Percentiles rank a stretch among this genome's conserved stretches.
Conservation (phyloP, 2,329 filamentous ascomycete species). For the Calonectria ilicicola region DNA sequence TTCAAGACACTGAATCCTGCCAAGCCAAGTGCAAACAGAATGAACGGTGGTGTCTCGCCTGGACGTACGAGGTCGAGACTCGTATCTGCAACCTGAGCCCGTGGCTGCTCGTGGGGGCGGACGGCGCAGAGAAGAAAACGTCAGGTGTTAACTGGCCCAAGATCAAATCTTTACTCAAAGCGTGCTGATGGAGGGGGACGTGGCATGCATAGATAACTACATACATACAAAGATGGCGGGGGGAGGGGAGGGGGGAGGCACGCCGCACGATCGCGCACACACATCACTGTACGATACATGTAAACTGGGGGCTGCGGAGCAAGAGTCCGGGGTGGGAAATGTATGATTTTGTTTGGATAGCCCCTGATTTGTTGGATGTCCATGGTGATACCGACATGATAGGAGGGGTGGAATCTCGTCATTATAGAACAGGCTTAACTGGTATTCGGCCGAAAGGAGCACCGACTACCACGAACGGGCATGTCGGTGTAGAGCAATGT, state of each 20-base stretch:
- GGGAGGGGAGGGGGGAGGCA: neutral
- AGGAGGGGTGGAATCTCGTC: conserved; percentile 13
- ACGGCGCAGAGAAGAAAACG: conserved; percentile 38
- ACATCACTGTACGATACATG: neutral
- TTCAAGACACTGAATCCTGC: conserved; percentile 57
- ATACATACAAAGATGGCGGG: neutral
- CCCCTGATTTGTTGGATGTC: conserved; percentile 9
- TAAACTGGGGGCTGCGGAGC: conserved; percentile 1
- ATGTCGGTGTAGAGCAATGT: neutral
- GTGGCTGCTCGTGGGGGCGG: conserved; percentile 61
- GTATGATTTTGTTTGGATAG: neutral
- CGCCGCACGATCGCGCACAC: neutral
- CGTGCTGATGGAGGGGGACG: conserved; percentile 31
- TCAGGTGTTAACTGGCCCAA: conserved; percentile 49
- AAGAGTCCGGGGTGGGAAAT: conserved; percentile 1
- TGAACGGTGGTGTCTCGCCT: conserved; percentile 60
- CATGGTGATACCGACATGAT: conserved; percentile 11
- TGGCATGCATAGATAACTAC: neutral
- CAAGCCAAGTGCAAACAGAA: conserved; percentile 55
- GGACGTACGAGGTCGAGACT: conserved; percentile 59
- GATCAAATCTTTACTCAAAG: conserved; percentile 41
- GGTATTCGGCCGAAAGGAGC: conserved; percentile 12
- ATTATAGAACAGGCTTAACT: conserved; percentile 10
- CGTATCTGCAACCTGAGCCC: conserved; percentile 59
- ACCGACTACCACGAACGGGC: neutral